Conservation (phyloP, 768 basidiomycete genomes). For the Psilocybe azurescens region DNA sequence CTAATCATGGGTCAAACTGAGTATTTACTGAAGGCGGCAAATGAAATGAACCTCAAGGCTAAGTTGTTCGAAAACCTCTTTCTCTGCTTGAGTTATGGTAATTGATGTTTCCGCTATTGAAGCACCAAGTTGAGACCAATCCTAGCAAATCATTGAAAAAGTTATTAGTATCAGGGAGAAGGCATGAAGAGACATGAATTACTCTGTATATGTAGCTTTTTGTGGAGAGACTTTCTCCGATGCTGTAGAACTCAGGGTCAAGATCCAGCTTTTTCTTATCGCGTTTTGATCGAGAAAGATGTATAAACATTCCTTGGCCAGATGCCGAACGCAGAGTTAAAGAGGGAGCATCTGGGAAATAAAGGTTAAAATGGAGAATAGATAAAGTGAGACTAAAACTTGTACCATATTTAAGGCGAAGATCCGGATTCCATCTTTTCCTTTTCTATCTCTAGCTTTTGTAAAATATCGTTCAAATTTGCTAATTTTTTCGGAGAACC, state of each 20-base stretch:
- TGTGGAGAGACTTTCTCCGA: constrained; percentile 70
- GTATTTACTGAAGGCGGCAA: background rate
- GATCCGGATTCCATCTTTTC: constrained; percentile 54
- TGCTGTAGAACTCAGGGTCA: constrained; percentile 55
- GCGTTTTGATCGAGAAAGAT: constrained; percentile 67
- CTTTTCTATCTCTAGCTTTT: constrained; percentile 48
- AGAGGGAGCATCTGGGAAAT: constrained; percentile 66
- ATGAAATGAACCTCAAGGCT: constrained; percentile 59
- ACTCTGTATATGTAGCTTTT: constrained; percentile 74
- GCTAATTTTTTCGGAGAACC: constrained; percentile 65
- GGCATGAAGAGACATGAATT: constrained; percentile 14
- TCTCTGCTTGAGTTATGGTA: constrained; percentile 64
- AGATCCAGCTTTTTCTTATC: constrained; percentile 56
- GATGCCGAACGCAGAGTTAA: constrained; percentile 73
- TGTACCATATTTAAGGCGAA: constrained; percentile 63
- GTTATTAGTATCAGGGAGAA: background rate
- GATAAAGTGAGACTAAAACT: background rate
- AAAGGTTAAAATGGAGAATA: background rate
- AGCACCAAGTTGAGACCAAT: constrained; percentile 79
- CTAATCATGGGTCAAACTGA: constrained; percentile 39
- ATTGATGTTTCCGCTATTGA: constrained; percentile 62
- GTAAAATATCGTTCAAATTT: constrained; percentile 52
- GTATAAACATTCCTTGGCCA: constrained; percentile 77
- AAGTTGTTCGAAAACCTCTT: constrained; percentile 71
- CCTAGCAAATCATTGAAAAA: constrained; percentile 42